Base-by-base conservation (phyloP, 2,329 filamentous ascomycete genomes). In the Podosphaera xanthii region DNA sequence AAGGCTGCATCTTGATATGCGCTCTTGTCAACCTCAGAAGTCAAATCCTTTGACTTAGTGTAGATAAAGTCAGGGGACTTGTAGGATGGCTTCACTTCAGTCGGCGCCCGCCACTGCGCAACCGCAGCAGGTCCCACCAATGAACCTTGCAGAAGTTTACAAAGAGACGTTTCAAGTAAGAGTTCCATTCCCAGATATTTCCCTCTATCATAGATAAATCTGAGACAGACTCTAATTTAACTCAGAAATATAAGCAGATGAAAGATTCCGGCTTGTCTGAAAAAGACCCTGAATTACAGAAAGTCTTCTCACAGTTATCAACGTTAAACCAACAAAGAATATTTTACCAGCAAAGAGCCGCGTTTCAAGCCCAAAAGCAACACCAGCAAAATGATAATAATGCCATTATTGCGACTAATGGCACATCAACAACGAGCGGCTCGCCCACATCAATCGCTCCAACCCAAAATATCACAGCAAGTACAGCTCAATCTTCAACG, bases 231-330 rank as follows among this genome's bases (percentile, higher is more conserved):
- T 52, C 61, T 69, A 76, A 71, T 61, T 54, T 56, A 59, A 44
- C 54, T 57, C 67, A 96, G 90, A 89, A 87, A 78, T 92, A 86
- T 64, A 84, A 86, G 68, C 81, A 87, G 70, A 89, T 97, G 86
- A 92, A 91, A 72, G 80, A 86, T 59, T 78, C 84, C 66, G 90
- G 90, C 65, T 84, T 94, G 33, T 81, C 87, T 48, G 78, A 82
- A 60, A 84, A 78, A 60, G 89, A 97, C 67, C 91, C 91, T 53
- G 90, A 97, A 70, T 90, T 84, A 67, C 78, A 91, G 67, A 94
- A 92, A 72, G 80, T 83, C 38, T 83, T 87, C 59, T 81, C 85
- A 62, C 82, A 94, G 61, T 77, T 96, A 62, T 71, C 79, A 44
- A 81, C 77, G 65, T 79, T 95, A 59, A 84, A 87, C 64, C 79